Conservation (phyloP, 805 yeast species). For the Suhomyces prunicola region DNA sequence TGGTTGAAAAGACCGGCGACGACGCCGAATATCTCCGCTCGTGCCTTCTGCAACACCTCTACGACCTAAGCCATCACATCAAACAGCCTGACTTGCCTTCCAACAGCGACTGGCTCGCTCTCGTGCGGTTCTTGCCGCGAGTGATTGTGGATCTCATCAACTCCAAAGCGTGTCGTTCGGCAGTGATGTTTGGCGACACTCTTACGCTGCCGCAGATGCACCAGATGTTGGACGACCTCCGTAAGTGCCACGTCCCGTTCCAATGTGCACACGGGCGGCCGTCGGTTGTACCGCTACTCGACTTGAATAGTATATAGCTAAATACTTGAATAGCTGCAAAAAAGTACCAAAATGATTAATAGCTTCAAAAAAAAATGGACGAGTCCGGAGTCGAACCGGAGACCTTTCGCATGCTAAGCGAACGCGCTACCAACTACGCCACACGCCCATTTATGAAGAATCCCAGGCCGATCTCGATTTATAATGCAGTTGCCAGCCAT, state of each 20-base stretch:
- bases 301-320: conserved; percentile 11
- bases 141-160: conserved; percentile 49
- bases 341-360: conserved; percentile 1
- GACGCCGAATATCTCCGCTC: conserved; percentile 29
- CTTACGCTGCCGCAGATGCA: conserved; percentile 45
- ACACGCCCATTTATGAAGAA: conserved; percentile 44
- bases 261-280: conserved; percentile 90
- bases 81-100: conserved; percentile 17
- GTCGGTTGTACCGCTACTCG: conserved; percentile 53
- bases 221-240: conserved; percentile 39
- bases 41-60: conserved; percentile 42
- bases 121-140: conserved; percentile 42
- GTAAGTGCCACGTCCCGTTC: conserved; percentile 58
- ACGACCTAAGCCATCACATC: conserved; percentile 36
- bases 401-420: conserved; percentile 79
- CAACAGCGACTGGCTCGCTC: conserved; percentile 18
- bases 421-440: conserved; percentile 84
- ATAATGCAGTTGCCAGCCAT: too few species aligned
- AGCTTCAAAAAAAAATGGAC: conserved; percentile 39
- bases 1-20: conserved; percentile 27
- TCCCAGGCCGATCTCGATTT: too few species aligned
- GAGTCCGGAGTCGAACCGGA: conserved; percentile 76
- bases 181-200: conserved; percentile 68
- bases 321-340: too few species aligned
- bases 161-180: conserved; percentile 63